These are phyloP conservation scores for Syncephalastrum monosporum DNA, from an alignment of 371 early-diverging fungal genomes.

Conservation along the genomic window DNA sequence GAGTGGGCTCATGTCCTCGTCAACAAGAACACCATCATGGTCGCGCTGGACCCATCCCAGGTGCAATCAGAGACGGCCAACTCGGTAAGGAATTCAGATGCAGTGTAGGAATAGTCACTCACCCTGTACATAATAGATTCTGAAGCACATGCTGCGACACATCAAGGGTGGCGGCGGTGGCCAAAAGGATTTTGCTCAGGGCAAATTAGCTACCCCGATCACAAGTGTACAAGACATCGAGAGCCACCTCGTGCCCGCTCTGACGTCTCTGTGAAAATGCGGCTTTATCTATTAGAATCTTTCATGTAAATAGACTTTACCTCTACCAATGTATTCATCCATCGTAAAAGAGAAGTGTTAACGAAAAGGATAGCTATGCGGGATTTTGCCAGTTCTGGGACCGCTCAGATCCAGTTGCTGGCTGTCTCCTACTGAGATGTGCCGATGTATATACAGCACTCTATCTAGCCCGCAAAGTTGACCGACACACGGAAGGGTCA, in stretches of 20 bases:
- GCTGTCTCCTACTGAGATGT: too few species aligned
- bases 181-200: slow-evolving; percentile 49
- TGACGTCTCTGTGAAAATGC: background rate
- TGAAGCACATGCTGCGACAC: slow-evolving; percentile 40
- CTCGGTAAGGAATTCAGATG: slow-evolving; percentile 27
- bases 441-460: too few species aligned
- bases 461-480: too few species aligned
- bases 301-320: too few species aligned
- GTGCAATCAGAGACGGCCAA: slow-evolving; percentile 52
- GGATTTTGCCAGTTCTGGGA: too few species aligned
- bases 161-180: slow-evolving; percentile 51
- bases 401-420: too few species aligned
- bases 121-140: slow-evolving; percentile 18
- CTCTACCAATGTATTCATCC: too few species aligned
- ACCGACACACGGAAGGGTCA: too few species aligned
- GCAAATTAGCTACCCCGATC: slow-evolving; percentile 20
- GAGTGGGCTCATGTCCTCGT: slow-evolving; percentile 49
- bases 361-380: too few species aligned
- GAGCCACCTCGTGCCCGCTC: background rate
- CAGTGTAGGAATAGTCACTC: background rate
- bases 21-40: slow-evolving; percentile 49
- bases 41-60: slow-evolving; percentile 42
- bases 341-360: too few species aligned
- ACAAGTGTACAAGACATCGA: slow-evolving; percentile 1
- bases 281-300: too few species aligned